Base-by-base conservation (phyloP, 2,329 filamentous ascomycete species). In the Paecilomyces sp. region DNA sequence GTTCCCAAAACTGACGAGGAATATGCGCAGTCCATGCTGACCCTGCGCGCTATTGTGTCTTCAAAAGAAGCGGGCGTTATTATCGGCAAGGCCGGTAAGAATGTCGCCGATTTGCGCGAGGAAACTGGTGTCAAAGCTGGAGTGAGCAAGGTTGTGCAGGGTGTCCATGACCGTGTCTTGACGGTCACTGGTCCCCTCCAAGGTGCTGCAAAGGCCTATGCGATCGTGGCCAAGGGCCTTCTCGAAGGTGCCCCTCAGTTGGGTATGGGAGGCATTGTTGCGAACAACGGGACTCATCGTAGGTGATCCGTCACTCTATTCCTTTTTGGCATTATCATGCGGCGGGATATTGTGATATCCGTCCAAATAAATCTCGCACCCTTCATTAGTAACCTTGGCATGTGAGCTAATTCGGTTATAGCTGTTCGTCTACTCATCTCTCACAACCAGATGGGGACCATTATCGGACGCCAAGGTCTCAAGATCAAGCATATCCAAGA, bases 401-500 rank as follows among this genome's bases (percentile, higher is more conserved):
- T 22, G 8, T 18, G n/a, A 25, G 12, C 22, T 52, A 15, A 57
- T 34, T 34, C 24, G 22, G 56, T 11, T 22, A 9, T 31, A 99
- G 94, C 94, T 62, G 90, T 99, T 76, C 96, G 96, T 73, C 88
- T 99, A 33, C 88, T 99, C 74, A 97, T 99, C 77, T 99, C 94
- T 34, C 93, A 99, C 82, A 97, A 97, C 77, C 94, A 99, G 79
- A 99, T 99, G 94, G 94, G 94, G 63, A 99, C 94, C 70, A 97
- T 99, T 79, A 99, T 99, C 73, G 94, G 94, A 70, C 88, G 92
- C 66, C 90, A 95, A 76, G 94, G 94, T 61, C 83, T 97, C 67
- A 99, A 97, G 83, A 99, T 99, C 83, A 99, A 99, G 84, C 91
- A 97, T 75, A 99, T 99, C 67, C 94, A 99, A 76, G 94, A 99